phyloP scores from a whole-genome alignment of 2,329 filamentous ascomycete genomes.

The Botrytis fragariae region DNA sequence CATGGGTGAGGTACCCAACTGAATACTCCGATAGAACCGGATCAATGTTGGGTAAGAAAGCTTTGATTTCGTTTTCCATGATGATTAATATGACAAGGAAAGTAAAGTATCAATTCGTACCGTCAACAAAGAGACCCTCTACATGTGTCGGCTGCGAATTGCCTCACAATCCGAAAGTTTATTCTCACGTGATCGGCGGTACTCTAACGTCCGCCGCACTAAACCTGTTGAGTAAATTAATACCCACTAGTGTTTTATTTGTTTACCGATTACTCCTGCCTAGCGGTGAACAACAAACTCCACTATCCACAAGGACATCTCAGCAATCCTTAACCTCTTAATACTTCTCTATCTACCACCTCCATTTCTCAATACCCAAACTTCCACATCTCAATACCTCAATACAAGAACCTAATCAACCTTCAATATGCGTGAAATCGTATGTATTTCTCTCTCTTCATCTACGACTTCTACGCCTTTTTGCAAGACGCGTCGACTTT shows the following conservation, averaged over 20 bases:
- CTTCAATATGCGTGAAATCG: constrained; percentile 71
- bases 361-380: constrained; percentile 22
- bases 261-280: constrained; percentile 19
- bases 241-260: constrained; percentile 19
- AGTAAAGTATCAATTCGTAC: neutral
- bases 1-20: constrained; percentile 90
- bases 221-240: neutral
- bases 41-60: constrained; percentile 82
- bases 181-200: neutral
- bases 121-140: neutral
- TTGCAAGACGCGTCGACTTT: constrained; percentile 42
- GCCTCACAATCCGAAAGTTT: neutral
- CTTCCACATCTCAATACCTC: constrained; percentile 14
- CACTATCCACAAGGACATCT: constrained; percentile 29
- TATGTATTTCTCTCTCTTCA: constrained; percentile 45
- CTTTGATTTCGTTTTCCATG: constrained; percentile 87
- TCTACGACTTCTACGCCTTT: constrained; percentile 8
- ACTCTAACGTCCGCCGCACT: neutral
- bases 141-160: neutral
- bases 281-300: constrained; percentile 25
- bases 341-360: constrained; percentile 24
- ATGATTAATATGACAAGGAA: neutral
- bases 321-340: constrained; percentile 27
- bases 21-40: constrained; percentile 88
- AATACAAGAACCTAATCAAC: constrained; percentile 31